Evolutionary conservation across 108 stramenopile species (phyloP).

Genomic region (Skeletonema potamos): DNA sequence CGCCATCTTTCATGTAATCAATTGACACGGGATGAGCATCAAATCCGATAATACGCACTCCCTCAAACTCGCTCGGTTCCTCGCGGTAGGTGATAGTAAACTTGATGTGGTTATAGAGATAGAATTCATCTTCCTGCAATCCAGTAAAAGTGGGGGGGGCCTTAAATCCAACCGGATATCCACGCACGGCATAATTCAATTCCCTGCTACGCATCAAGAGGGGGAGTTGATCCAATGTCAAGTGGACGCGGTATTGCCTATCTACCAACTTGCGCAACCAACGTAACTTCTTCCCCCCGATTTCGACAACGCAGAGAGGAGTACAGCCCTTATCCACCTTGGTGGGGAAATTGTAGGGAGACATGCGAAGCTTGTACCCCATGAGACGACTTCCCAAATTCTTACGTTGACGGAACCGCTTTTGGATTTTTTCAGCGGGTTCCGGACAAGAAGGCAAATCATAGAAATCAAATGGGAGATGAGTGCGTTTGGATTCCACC

Average conservation of each 20-base stretch:
- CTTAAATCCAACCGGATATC: constrained; percentile 85
- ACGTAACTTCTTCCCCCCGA: constrained; percentile 65
- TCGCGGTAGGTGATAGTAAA: constrained; percentile 86
- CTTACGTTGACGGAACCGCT: constrained; percentile 52
- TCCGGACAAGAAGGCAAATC: constrained; percentile 85
- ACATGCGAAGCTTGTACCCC: constrained; percentile 65
- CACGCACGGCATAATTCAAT: constrained; percentile 76
- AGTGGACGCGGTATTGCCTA: constrained; percentile 94
- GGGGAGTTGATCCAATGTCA: constrained; percentile 86
- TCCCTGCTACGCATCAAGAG: constrained; percentile 80
- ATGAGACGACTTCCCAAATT: constrained; percentile 75
- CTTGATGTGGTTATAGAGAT: constrained; percentile 90
- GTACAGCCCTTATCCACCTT: constrained; percentile 57
- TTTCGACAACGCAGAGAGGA: constrained; percentile 52
- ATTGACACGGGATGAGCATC: constrained; percentile 90
- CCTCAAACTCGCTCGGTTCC: constrained; percentile 60
- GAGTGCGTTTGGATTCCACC: constrained; percentile 77
- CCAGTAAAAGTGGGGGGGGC: constrained; percentile 62
- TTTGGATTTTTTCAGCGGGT: constrained; percentile 44
- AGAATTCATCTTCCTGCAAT: constrained; percentile 60
- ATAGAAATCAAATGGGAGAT: constrained; percentile 95
- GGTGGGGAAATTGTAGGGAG: constrained; percentile 62
- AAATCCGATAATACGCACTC: constrained; percentile 92
- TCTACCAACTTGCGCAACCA: constrained; percentile 88
- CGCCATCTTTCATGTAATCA: constrained; percentile 51